Percentiles rank a stretch among this genome's conserved stretches.
phyloP scores from a whole-genome alignment of 2,329 filamentous ascomycete species.

The Sarocladiaceae sp. region DNA sequence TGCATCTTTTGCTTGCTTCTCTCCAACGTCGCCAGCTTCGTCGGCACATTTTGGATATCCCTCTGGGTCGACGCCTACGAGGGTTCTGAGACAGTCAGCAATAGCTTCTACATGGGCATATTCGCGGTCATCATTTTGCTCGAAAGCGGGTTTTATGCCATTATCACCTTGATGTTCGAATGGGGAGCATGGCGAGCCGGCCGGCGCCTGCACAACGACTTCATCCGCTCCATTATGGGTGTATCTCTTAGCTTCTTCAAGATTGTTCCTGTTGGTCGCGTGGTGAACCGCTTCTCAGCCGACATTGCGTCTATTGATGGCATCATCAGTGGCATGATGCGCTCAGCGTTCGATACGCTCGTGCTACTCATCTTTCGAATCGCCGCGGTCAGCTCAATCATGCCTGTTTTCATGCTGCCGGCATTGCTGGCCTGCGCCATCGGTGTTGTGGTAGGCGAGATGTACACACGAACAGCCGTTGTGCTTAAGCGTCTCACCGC shows the following conservation, averaged over 20 bases:
- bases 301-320: conserved; percentile 54
- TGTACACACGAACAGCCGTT: conserved; percentile 46
- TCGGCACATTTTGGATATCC: conserved; percentile 44
- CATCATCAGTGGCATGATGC: conserved; percentile 40
- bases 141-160: conserved; percentile 37
- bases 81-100: conserved; percentile 33
- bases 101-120: conserved; percentile 49
- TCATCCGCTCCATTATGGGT: conserved; percentile 48
- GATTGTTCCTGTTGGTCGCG: conserved; percentile 45
- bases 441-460: conserved; percentile 42
- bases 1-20: conserved; percentile 36
- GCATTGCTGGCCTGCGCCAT: conserved; percentile 40
- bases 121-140: conserved; percentile 42
- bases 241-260: conserved; percentile 56
- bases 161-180: conserved; percentile 44
- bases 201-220: conserved; percentile 44
- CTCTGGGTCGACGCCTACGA: conserved; percentile 50
- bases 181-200: conserved; percentile 55
- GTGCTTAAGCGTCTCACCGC: conserved; percentile 41
- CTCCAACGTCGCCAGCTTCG: conserved; percentile 36
- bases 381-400: conserved; percentile 43
- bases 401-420: conserved; percentile 47
- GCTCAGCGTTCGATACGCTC: conserved; percentile 34
- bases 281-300: conserved; percentile 52
- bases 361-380: conserved; percentile 42